A percentile compares a stretch with the other conserved stretches of the same genome.
Conservation (phyloP, 495 filamentous ascomycete species). For the Parathielavia hyrcaniae region DNA sequence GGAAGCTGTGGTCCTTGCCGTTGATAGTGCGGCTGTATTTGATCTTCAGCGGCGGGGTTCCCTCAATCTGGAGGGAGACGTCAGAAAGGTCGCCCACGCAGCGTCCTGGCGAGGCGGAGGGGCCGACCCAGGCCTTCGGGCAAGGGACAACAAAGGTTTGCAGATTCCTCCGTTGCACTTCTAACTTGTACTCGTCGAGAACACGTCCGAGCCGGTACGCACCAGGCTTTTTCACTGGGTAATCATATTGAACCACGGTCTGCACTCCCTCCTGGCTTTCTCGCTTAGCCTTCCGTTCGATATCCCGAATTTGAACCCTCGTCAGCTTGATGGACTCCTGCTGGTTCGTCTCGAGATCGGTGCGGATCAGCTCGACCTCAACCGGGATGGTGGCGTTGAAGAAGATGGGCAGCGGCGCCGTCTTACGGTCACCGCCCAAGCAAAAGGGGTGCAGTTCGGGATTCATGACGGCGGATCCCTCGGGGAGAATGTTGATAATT, state of each 20-base stretch:
- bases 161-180: slow-evolving; percentile 68
- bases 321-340: slow-evolving; percentile 73
- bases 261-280: slow-evolving; percentile 48
- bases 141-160: slow-evolving; percentile 78
- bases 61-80: slow-evolving; percentile 71
- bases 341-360: slow-evolving; percentile 70
- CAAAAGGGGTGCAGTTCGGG: slow-evolving; percentile 72
- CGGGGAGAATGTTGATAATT: slow-evolving; percentile 92
- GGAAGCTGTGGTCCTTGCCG: slow-evolving; percentile 62
- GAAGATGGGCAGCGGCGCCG: slow-evolving; percentile 69
- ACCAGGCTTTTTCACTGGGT: slow-evolving; percentile 71
- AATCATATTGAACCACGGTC: slow-evolving; percentile 48
- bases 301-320: slow-evolving; percentile 53
- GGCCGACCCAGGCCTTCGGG: slow-evolving; percentile 66
- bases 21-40: slow-evolving; percentile 85
- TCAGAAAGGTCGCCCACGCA: slow-evolving; percentile 86
- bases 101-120: slow-evolving; percentile 53
- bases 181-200: slow-evolving; percentile 85
- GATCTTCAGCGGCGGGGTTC: slow-evolving; percentile 85
- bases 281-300: slow-evolving; percentile 46
- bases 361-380: slow-evolving; percentile 73
- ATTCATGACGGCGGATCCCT: slow-evolving; percentile 89
- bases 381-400: slow-evolving; percentile 90
- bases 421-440: slow-evolving; percentile 54
- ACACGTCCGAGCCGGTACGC: slow-evolving; percentile 79